Base-by-base conservation (phyloP, 352 stramenopile species). In the Phytophthora pini region DNA sequence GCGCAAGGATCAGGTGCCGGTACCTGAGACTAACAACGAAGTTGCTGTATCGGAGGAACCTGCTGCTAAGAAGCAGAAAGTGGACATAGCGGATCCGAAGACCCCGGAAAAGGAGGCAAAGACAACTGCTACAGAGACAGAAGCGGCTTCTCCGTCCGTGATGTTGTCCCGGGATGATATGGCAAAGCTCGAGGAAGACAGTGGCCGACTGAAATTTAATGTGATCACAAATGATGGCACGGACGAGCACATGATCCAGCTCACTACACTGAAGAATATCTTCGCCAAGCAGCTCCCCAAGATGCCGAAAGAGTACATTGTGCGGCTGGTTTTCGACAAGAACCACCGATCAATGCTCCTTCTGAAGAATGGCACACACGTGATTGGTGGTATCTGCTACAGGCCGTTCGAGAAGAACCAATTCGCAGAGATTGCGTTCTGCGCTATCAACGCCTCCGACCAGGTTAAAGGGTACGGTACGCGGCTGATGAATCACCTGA, bases 381-480 rank as follows among this genome's bases (percentile, higher is more conserved):
- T 98, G 15, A 97, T 99, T 56, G 98, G 97, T 17, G 98, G 97
- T 22, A 99, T 99, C 65, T 99, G 97, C 72, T 99, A 99, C 74
- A 85, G 97, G 4, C 89, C 94, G 17, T 99, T 99, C 72, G 71
- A 91, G 26, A 82, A 84, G 12, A 96, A 98, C 62, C 78, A 94
- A 46, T 99, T 99, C 81, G 97, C 92, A n/a, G 98, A 99, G 68
- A 99, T 99, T 78, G 98, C 97, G 4, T 99, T 99, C 75, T 99
- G 97, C 67, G 98, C 97, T 12, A 98, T 99, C 54, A 98, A 97
- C 58, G 97, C 97, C 0, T 93, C 80, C 10, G 97, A 99, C 68
- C 97, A 99, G 67, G 93, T 98, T 13, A 94, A 95, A 61, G 98
- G 98, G 24, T 99, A 99, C 72, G 98, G 98, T 50, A 99, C 97